Evolutionary conservation across 164 flowering plant genomes (phyloP), one percentile per base, ranked within the genome.

Genomic region (Pachysandra terminalis): DNA sequence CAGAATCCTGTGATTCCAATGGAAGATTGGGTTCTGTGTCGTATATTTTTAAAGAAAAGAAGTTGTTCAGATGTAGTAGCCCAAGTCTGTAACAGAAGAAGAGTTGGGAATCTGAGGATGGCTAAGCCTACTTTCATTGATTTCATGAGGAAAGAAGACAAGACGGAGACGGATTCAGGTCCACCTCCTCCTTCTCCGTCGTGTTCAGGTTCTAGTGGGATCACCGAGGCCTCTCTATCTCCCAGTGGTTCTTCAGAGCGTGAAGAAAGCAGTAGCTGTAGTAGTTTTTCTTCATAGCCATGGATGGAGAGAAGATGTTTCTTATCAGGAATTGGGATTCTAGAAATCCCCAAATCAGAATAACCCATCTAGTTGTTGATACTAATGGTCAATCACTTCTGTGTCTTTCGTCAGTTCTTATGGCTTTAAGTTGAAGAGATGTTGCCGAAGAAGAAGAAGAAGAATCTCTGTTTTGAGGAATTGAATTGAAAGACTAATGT

Each of bases 21-120:
- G 70, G 86, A 79, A 56, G 78, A 83, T 26, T 89, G 94, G 94
- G 84, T 84, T 57, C 55, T 89, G 12, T 89, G 91, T 56, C 82
- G 81, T 23, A 69, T 88, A 56, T 86, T 81, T 68, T n/a, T 70
- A 73, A 87, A 77, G 84, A 79, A 73, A 63, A 73, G 79, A 70
- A 76, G 64, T 32, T n/a, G 55, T 37, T 73, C 71, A 14, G 66
- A 59, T 0, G 73, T 59, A 17, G 60, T 64, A 17, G 61, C 15
- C 37, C 56, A 7, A 32, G 37, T 59, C 48, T 49, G 71, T 53
- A 62, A 56, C 32, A 61, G 53, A 3, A 57, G 62, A 56, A 68
- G 40, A 63, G 65, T 45, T 17, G 48, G 48, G 16, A 67, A 67
- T 63, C 60, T 21, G 15, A 61, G 52, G 37, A 49, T 57, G 49